These are phyloP conservation scores for Clonostachys sp. DNA, from an alignment of 2,329 filamentous ascomycete species.

Conservation along the genomic window DNA sequence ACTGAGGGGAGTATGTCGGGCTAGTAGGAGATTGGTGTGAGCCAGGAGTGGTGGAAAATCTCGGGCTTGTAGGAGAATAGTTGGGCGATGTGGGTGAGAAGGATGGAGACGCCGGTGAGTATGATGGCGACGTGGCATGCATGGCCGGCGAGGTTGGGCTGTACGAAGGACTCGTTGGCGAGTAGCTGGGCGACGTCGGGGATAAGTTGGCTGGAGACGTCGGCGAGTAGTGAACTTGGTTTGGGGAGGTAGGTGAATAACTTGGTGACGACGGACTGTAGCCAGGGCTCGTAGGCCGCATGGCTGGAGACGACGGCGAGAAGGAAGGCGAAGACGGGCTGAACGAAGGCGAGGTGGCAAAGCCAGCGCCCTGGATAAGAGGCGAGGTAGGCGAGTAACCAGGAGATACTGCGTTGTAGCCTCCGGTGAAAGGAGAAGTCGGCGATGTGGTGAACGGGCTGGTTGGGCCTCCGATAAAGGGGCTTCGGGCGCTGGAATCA, in stretches of 20 bases:
- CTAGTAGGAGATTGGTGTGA: constrained; percentile 65
- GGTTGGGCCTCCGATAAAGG: constrained; percentile 59
- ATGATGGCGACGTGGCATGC: constrained; percentile 51
- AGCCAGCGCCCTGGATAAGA: constrained; percentile 48
- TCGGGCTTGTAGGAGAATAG: constrained; percentile 61
- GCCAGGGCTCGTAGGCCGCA: constrained; percentile 52
- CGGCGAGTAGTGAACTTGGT: constrained; percentile 54
- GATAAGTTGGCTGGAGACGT: constrained; percentile 73
- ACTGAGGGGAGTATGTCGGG: constrained; percentile 58
- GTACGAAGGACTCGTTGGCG: constrained; percentile 63
- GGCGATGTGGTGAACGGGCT: constrained; percentile 74
- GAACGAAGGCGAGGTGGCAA: constrained; percentile 55
- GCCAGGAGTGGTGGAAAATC: constrained; percentile 50
- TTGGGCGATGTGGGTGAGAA: constrained; percentile 63
- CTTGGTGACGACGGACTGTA: constrained; percentile 64
- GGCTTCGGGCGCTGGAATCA: constrained; percentile 51
- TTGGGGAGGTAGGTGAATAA: constrained; percentile 60
- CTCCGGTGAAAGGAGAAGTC: constrained; percentile 55
- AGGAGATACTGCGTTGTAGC: constrained; percentile 45
- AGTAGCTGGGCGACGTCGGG: constrained; percentile 55
- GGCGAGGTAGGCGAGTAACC: constrained; percentile 75
- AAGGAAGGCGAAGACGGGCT: constrained; percentile 60
- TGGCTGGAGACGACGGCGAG: constrained; percentile 56
- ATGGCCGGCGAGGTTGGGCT: constrained; percentile 62
- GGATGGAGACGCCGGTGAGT: constrained; percentile 70